These are phyloP conservation scores for Tricholomella constricta DNA, from an alignment of 768 basidiomycete genomes.

Conservation along the genomic window DNA sequence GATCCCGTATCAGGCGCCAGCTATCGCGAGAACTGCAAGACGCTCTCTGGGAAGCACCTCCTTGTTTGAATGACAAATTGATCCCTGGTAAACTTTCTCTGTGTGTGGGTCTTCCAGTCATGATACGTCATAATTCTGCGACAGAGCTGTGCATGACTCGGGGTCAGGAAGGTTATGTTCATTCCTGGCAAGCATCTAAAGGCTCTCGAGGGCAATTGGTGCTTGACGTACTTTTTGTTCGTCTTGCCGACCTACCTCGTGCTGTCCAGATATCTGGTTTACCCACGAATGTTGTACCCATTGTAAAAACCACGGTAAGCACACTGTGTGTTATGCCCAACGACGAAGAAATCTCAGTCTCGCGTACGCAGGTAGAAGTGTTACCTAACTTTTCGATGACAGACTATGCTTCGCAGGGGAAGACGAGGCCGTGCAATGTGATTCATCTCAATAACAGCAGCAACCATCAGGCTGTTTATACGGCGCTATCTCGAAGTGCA, in stretches of 20 bases:
- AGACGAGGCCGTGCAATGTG: too few species aligned
- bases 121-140: slow-evolving; percentile 22
- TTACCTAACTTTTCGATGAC: too few species aligned
- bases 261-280: neutral
- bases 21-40: neutral
- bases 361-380: neutral
- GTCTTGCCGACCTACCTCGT: neutral
- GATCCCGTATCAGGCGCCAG: neutral
- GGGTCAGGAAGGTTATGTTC: neutral
- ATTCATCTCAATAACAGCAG: slow-evolving; percentile 9
- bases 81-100: slow-evolving; percentile 21
- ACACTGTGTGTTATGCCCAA: neutral
- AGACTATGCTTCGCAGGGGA: too few species aligned
- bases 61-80: neutral
- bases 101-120: slow-evolving; percentile 24
- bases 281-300: neutral
- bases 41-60: neutral
- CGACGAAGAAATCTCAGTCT: neutral
- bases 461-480: slow-evolving; percentile 29
- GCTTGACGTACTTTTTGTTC: slow-evolving; percentile 6
- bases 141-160: too few species aligned
- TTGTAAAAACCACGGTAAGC: neutral
- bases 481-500: slow-evolving; percentile 28
- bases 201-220: neutral
- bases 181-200: neutral